Evolutionary conservation across 805 yeast genomes (phyloP), one percentile per base, ranked within the genome.

Genomic region (Clavispora phyllophila): DNA sequence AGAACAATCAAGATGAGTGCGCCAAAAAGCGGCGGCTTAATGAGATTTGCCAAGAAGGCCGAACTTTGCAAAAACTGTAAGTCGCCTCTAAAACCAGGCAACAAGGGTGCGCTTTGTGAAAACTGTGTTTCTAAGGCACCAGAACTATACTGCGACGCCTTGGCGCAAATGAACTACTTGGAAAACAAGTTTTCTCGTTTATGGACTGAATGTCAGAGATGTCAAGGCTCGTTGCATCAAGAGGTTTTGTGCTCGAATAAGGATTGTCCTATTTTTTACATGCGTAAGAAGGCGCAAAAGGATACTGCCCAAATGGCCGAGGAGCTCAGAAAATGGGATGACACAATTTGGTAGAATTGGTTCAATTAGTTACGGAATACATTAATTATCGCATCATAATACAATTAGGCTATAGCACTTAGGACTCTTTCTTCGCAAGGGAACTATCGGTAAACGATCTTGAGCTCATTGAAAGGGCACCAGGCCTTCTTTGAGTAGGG

Each of bases 171-270:
- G 73, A 84, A 88, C 58, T 81, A 79, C 34, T 65, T 91, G 46
- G 96, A 93, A 59, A 76, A 79, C 46, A 82, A 84, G 53, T 93
- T 88, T 55, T 82, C 96, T 3, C 72, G 95, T 50, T 67, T 93
- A 48, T 93, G 99, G 99, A 91, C 98, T 0, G 96, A 93, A 60
- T 95, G 99, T 61, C 99, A 93, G 66, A 72, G 97, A 45, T 93
- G 99, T 63, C 97, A 95, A 55, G 98, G 98, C 0, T 86, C 93
- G 20, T 68, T 95, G 42, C 97, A 93, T 56, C 96, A 89, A 63
- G 98, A 93, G 54, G 98, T 93, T 3, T 70, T 91, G 19, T 93
- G 99, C 62, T 82, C 96, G 0, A 88, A 91, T 52, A 89, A 90
- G 52, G 98, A 93, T 63, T 93, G 99, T 67, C 96, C 97, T 1